A percentile compares a stretch with the other conserved stretches of the same genome.
Conservation (phyloP, 805 yeast genomes). For the Kodamaea lidongshanica region DNA sequence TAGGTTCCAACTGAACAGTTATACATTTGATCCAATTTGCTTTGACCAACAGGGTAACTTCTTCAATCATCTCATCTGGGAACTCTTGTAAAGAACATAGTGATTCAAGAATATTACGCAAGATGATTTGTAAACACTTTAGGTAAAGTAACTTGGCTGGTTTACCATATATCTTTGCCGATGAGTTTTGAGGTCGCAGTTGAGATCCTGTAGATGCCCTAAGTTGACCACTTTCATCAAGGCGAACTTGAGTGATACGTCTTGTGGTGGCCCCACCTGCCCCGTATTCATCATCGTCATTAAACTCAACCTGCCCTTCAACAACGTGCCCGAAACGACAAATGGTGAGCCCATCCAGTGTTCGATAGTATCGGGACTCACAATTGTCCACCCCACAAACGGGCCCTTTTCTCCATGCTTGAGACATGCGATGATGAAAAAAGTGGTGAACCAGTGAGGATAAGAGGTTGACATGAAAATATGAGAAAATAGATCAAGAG, state of each 20-base stretch:
- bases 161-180: constrained; percentile 38
- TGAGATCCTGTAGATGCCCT: constrained; percentile 4
- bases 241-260: constrained; percentile 40
- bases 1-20: constrained; percentile 1
- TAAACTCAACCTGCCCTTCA: constrained; percentile 71
- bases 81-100: constrained; percentile 11
- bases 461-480: too few species aligned
- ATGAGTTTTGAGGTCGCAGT: constrained; percentile 2
- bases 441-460: too few species aligned
- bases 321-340: constrained; percentile 90
- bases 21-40: constrained; percentile 28
- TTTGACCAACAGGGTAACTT: constrained; percentile 21
- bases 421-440: too few species aligned
- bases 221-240: constrained; percentile 10
- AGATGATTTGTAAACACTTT: constrained; percentile 44
- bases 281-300: constrained; percentile 64
- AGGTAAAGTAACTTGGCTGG: constrained; percentile 41
- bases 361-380: constrained; percentile 66
- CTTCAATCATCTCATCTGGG: constrained; percentile 6
- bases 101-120: constrained; percentile 41
- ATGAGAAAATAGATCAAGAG: too few species aligned
- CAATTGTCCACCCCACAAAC: constrained; percentile 90
- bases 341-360: constrained; percentile 69
- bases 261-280: constrained; percentile 42
- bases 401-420: constrained; percentile 61